Conservation (phyloP, 2,329 filamentous ascomycete genomes). For the Fusarium burgessii region DNA sequence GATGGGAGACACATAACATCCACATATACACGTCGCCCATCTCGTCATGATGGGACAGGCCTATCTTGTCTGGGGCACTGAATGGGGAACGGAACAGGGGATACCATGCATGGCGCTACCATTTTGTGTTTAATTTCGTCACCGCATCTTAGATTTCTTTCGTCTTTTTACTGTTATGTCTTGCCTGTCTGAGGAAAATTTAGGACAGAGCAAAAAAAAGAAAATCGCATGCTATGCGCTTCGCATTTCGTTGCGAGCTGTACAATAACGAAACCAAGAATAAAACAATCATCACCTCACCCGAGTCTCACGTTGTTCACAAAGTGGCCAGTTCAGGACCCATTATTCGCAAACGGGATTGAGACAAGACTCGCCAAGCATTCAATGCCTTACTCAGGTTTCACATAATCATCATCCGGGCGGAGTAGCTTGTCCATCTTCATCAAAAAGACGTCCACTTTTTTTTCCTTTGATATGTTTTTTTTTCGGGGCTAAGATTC, state of each 20-base stretch:
- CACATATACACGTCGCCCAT: slow-evolving; percentile 6
- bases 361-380: slow-evolving; percentile 9
- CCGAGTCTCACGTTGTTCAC: slow-evolving; percentile 16
- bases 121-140: slow-evolving; percentile 33
- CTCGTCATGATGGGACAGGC: slow-evolving; percentile 13
- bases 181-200: not conserved
- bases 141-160: slow-evolving; percentile 28
- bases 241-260: not conserved
- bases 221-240: not conserved
- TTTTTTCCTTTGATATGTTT: not conserved
- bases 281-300: slow-evolving; percentile 25
- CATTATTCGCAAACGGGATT: slow-evolving; percentile 28
- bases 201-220: not conserved
- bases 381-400: slow-evolving; percentile 14
- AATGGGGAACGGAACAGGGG: slow-evolving; percentile 28
- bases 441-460: slow-evolving; percentile 25
- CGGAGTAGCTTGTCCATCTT: slow-evolving; percentile 25
- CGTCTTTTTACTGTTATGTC: not conserved
- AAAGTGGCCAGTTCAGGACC: slow-evolving; percentile 19
- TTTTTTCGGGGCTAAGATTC: slow-evolving; percentile 21
- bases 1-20: not conserved
- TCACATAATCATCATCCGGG: slow-evolving; percentile 28
- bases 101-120: slow-evolving; percentile 28
- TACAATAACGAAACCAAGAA: slow-evolving; percentile 17
- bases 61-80: slow-evolving; percentile 19